These are phyloP conservation scores for Blastomyces parvus DNA, from an alignment of 2,329 filamentous ascomycete species.

Conservation along the genomic window DNA sequence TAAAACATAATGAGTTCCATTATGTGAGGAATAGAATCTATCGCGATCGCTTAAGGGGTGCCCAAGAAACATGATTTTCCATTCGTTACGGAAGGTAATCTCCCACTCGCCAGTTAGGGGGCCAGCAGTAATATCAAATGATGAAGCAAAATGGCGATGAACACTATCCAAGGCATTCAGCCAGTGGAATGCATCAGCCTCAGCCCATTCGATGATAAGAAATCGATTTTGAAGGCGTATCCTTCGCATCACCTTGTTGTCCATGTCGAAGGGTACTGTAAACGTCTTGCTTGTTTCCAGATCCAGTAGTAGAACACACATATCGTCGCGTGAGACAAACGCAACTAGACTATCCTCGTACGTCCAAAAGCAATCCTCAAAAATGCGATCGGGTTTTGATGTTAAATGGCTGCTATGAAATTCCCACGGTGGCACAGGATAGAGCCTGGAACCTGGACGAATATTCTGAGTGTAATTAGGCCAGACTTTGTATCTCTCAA, in stretches of 20 bases:
- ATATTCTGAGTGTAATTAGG: constrained; percentile 21
- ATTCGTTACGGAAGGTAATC: constrained; percentile 48
- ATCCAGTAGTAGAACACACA: constrained; percentile 41
- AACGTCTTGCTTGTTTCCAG: constrained; percentile 38
- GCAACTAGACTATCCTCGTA: constrained; percentile 50
- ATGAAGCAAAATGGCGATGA: constrained; percentile 51
- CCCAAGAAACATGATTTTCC: constrained; percentile 51
- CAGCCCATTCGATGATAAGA: constrained; percentile 58
- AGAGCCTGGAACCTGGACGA: constrained; percentile 31
- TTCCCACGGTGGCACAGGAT: constrained; percentile 35
- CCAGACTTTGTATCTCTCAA: constrained; percentile 39
- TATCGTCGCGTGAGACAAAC: constrained; percentile 37
- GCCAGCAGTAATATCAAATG: constrained; percentile 41
- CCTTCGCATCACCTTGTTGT: constrained; percentile 45
- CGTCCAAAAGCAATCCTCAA: constrained; percentile 43
- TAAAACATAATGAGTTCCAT: constrained; percentile 49
- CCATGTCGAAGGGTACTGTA: constrained; percentile 44
- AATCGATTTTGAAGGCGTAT: constrained; percentile 45
- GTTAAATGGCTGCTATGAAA: constrained; percentile 30
- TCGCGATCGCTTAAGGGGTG: constrained; percentile 47
- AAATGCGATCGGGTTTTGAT: constrained; percentile 27
- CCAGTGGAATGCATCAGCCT: constrained; percentile 43
- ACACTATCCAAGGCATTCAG: constrained; percentile 44
- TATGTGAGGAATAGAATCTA: constrained; percentile 56
- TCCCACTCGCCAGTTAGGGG: constrained; percentile 29